Evolutionary conservation across 1,284 basidiomycete genomes (phyloP).

Genomic region (Rugiboletus extremiorientalis): DNA sequence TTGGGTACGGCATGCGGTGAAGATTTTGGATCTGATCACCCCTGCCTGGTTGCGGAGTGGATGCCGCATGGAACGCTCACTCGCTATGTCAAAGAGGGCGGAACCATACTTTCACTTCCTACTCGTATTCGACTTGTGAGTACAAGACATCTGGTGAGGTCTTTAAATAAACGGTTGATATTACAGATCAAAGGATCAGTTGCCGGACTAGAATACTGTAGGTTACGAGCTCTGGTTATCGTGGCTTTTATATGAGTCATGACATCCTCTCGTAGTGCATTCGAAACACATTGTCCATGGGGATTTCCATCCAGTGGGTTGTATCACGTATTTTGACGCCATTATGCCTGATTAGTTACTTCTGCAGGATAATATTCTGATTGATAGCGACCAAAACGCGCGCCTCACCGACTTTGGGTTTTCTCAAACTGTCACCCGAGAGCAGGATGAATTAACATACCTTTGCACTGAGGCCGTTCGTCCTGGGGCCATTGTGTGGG

Average conservation of each 20-base stretch:
- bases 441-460: neutral
- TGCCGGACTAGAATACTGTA: neutral
- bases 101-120: neutral
- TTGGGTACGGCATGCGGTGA: neutral
- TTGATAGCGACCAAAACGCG: neutral
- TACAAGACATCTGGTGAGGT: no score
- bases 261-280: neutral
- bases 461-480: neutral
- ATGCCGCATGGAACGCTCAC: neutral
- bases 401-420: slow-evolving; percentile 1
- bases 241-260: neutral
- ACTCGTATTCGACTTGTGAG: neutral
- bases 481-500: neutral
- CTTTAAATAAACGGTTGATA: no score
- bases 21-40: neutral
- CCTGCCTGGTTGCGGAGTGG: neutral
- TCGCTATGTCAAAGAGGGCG: neutral
- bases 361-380: neutral
- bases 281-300: neutral
- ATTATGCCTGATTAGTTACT: no score
- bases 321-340: no score
- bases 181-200: neutral
- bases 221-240: neutral
- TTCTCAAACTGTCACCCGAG: neutral
- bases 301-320: neutral